Conservation (phyloP, 23 red algal genomes). For the Gracilaria domingensis region DNA sequence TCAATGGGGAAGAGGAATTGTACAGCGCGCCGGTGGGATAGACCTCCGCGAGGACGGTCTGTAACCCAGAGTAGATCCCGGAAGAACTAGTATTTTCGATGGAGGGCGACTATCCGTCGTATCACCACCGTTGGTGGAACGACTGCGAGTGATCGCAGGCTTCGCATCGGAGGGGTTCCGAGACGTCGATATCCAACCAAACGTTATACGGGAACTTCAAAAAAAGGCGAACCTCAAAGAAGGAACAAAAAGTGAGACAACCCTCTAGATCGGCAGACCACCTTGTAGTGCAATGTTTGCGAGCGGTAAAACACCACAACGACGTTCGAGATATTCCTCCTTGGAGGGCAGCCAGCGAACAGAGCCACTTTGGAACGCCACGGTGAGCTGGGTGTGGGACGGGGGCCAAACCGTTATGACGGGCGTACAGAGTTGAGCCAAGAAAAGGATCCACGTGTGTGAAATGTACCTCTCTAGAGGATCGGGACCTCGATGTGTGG, state of each 20-base stretch:
- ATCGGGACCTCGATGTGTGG: too few relatives aligned
- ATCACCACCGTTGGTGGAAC: not conserved
- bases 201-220: not conserved
- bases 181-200: not conserved
- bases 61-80: not conserved
- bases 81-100: not conserved
- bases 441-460: not conserved
- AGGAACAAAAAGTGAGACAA: not conserved
- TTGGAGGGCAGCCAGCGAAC: not conserved
- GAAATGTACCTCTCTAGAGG: too few relatives aligned
- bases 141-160: not conserved
- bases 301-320: not conserved
- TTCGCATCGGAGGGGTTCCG: not conserved
- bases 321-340: constrained; percentile 1
- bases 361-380: not conserved
- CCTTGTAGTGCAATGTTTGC: constrained; percentile 6
- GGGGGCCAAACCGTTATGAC: not conserved
- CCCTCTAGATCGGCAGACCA: constrained; percentile 12
- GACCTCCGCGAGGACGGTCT: not conserved
- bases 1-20: too few relatives aligned
- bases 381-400: not conserved
- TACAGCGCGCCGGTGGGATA: not conserved
- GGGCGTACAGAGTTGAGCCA: not conserved
- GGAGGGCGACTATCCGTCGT: not conserved
- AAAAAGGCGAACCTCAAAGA: constrained; percentile 1